Conservation (phyloP, 192 early-diverging fungal genomes). For the Oehlia diaphana region DNA sequence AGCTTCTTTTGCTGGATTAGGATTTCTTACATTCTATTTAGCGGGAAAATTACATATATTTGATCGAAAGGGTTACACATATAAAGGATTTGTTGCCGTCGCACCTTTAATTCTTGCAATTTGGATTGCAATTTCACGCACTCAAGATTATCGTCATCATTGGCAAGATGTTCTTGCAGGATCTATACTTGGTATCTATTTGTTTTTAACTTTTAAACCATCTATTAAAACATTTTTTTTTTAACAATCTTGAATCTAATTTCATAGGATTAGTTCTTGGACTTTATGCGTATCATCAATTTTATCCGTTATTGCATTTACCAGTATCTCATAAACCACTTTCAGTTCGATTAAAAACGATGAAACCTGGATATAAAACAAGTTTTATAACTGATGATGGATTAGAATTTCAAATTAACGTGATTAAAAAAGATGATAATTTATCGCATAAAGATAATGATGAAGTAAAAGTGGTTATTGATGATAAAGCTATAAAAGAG, state of each 20-base stretch:
- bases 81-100: constrained; percentile 64
- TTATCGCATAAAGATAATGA: too few relatives aligned
- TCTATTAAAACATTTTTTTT: too few relatives aligned
- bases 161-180: constrained; percentile 78
- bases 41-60: constrained; percentile 72
- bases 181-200: constrained; percentile 44
- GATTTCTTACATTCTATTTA: constrained; percentile 67
- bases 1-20: constrained; percentile 71
- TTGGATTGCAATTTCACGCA: constrained; percentile 64
- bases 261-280: background rate
- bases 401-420: background rate
- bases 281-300: background rate
- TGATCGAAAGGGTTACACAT: constrained; percentile 66
- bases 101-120: constrained; percentile 60
- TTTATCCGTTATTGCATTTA: background rate
- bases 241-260: too few relatives aligned
- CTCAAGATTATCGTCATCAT: constrained; percentile 77
- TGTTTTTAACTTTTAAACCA: too few relatives aligned
- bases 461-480: too few relatives aligned
- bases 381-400: background rate
- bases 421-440: background rate
- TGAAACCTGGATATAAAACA: background rate
- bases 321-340: background rate
- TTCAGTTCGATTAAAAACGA: background rate
- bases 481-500: too few relatives aligned